Evolutionary conservation across 331 rosid genomes (phyloP), one percentile per base, ranked within the genome.

Genomic region (Spiraea crenata): DNA sequence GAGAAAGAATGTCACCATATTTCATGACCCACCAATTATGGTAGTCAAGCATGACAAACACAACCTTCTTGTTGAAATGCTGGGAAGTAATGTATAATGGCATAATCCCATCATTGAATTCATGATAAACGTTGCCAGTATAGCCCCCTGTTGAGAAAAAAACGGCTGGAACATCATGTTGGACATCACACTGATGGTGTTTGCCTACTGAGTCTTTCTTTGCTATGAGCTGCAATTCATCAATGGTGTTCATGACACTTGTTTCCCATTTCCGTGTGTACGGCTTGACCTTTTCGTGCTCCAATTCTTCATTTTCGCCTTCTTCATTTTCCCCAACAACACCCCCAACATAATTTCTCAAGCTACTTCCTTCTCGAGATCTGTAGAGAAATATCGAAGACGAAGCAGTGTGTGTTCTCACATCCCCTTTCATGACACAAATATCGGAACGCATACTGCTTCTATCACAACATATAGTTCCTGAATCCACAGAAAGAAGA

Each of bases 131-230:
- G 5, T 95, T 95, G 9, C 99, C 99, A 0, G 99, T 95, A 56
- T 95, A 95, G n/a, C 99, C 99, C 15, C 99, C 99, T 0, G 90
- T 95, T 0, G 99, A 95, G 79, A 95, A 91, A 67, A 95, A 87
- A 77, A 95, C 85, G 0, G 99, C 99, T 0, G 99, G 99, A 79
- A 89, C 93, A 68, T 89, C 83, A 13, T 95, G 91, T 8, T 69
- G 47, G 12, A 95, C 93, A 73, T 95, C 90, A 67, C 99, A 95
- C 34, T 63, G 63, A 16, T 65, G 83, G 47, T n/a, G 46, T 6
- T 3, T 31, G 4, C 49, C 83, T 3, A 52, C 77, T 10, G 74
- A 80, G 72, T 68, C 77, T 60, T 74, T 84, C 81, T 75, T 87
- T n/a, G 87, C 82, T 9, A 90, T 25, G 16, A 95, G 92, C 80